A percentile compares a stretch with the other conserved stretches of the same genome.
Conservation (phyloP, 2,329 filamentous ascomycete species). For the Ceratocystis ficicola region DNA sequence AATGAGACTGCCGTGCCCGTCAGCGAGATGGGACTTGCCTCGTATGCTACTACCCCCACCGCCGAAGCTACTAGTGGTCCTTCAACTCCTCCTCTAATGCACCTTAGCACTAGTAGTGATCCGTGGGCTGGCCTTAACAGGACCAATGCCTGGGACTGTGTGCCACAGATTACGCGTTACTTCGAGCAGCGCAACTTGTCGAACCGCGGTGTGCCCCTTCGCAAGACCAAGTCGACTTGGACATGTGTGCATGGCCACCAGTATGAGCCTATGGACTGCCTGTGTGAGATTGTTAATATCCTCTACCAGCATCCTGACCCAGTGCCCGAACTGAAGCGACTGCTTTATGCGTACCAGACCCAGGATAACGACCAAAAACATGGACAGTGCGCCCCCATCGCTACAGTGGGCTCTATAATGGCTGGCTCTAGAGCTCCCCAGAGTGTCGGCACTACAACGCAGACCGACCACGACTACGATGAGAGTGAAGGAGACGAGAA, state of each 20-base stretch:
- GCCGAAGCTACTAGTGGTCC: slow-evolving; percentile 33
- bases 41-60: slow-evolving; percentile 26
- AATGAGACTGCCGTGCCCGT: slow-evolving; percentile 7
- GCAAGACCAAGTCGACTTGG: slow-evolving; percentile 53
- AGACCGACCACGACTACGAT: slow-evolving; percentile 22
- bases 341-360: slow-evolving; percentile 53
- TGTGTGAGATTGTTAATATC: slow-evolving; percentile 45
- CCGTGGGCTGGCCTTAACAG: slow-evolving; percentile 64
- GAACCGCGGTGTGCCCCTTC: not conserved
- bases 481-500: slow-evolving; percentile 18
- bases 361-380: not conserved
- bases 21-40: slow-evolving; percentile 27
- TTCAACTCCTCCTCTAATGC: slow-evolving; percentile 35
- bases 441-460: slow-evolving; percentile 35
- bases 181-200: slow-evolving; percentile 45
- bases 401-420: slow-evolving; percentile 25
- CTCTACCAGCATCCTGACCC: slow-evolving; percentile 51
- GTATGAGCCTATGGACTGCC: slow-evolving; percentile 41
- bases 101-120: slow-evolving; percentile 37
- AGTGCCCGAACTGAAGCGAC: slow-evolving; percentile 55
- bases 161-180: slow-evolving; percentile 78
- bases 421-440: not conserved
- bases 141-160: slow-evolving; percentile 84
- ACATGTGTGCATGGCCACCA: slow-evolving; percentile 58
- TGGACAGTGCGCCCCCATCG: slow-evolving; percentile 1